Base-by-base conservation (phyloP, 176 grass and related monocot species). In the Zoysia pacifica region DNA sequence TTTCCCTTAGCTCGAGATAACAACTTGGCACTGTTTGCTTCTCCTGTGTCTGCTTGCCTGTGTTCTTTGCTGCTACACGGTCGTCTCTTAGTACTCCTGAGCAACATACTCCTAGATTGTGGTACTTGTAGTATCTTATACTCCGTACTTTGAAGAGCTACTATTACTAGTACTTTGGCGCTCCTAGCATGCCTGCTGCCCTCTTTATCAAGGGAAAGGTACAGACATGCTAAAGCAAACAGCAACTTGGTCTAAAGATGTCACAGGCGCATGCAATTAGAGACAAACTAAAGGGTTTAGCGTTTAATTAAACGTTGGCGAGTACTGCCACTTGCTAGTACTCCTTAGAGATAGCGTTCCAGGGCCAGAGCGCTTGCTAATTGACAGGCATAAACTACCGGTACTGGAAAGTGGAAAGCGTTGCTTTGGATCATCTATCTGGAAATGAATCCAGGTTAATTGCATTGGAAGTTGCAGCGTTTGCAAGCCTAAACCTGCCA, bases 141-240 rank as follows among this genome's bases (percentile, higher is more conserved):
- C 28, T 28, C 28, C 28, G 28, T 28, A 28, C 28, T 28, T 28
- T 28, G 28, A 28, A 28, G 28, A 28, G 28, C 28, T 14, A 36
- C 2, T 28, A 28, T 28, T 28, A 50, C 12, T 39, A 54, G 13
- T 56, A 65, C 83, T 85, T 79, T 79, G 67, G 67, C 56, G 6
- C 11, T 67, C 70, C 51, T 68, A 20, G 50, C 84, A 60, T 74
- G 69, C 52, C 11, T 65, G 77, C 40, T 80, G 41, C 28, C 65
- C 48, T 80, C 76, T 86, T 86, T 79, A 68, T 61, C 70, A 67
- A 80, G 76, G 62, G 18, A 39, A 51, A 56, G 62, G 62, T 68
- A 49, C 51, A 80, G 51, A 60, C 77, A 75, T 67, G 84, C 19
- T 74, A 68, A 86, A 80, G 77, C 84, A 80, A 78, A 78, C 63